Evolutionary conservation across 2,329 filamentous ascomycete species (phyloP), one percentile per base, ranked within the genome.

Genomic region (Gaeumannomyces sp.): DNA sequence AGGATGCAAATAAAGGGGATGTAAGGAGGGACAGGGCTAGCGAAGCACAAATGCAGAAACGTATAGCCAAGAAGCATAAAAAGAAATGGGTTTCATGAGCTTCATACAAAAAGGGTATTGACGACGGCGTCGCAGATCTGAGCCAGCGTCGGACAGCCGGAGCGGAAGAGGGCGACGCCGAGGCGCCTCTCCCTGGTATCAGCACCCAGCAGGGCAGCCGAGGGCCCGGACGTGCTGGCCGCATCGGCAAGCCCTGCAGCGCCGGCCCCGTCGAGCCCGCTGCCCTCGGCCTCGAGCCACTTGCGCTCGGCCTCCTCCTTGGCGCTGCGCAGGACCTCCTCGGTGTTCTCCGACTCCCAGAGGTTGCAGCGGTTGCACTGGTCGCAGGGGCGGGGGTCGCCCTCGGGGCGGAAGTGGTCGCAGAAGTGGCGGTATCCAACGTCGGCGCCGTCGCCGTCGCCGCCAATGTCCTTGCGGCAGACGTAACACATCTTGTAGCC

Each of bases 401-500:
- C 91, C 67, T 90, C 85, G 13, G 91, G 89, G 11, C 95, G 85
- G 75, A 98, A 98, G 77, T 98, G 95, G 74, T 97, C 91, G 75
- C 95, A 99, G 73, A 97, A 99, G 76, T 99, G 95, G 56, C 87
- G 83, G 76, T 99, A 98, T 0, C 94, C 93, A 74, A 93, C 89
- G 61, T 76, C 76, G 33, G 73, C 69, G 16, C 72, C 80, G 19
- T 71, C 76, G 50, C 70, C 67, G 62, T 85, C 80, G 60, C 85
- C 79, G 65, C 81, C 79, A 60, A 89, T 86, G 71, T 92, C 88
- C 70, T 89, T 89, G 57, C 95, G 91, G 76, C 95, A 99, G 60
- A 98, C 87, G 73, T 99, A 99, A 76, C 95, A 99, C 94, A 98
- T 98, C 70, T 91, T 90, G 78, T 98, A 98, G 11, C 95, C 95